Base-by-base conservation (phyloP, 495 filamentous ascomycete genomes). In the Lineolata rhizophorae region DNA sequence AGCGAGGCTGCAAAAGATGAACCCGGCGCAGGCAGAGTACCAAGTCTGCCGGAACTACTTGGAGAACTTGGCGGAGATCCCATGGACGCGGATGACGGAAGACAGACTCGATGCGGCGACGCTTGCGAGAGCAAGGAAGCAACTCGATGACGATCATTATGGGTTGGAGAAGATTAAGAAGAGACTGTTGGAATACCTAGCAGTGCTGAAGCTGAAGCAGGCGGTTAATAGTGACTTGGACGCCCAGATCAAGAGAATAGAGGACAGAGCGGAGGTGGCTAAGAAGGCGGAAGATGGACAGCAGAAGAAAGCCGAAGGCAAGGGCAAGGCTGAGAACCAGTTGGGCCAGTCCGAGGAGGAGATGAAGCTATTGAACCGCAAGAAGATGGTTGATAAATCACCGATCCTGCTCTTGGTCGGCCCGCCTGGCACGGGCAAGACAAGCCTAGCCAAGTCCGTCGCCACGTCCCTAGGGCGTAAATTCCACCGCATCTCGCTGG, bases 161-260 rank as follows among this genome's bases (percentile, higher is more conserved):
- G 90, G 90, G 2, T 58, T 99, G 14, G 79, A 95, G 41, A 87
- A 87, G 53, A 87, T 95, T 43, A 99, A 99, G 64, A 95, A 92
- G 62, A 63, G 90, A 27, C 53, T 99, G 12, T 58, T 95, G 4
- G 91, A 95, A 47, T 99, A 99, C 47, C 65, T 99, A 12, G 91
- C 90, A 11, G 90, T 99, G 17, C 61, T 99, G 18, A 75, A 84
- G 35, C 56, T 99, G 36, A 99, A 95, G 64, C 83, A 92, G 46
- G 67, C 74, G 11, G 72, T 79, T 38, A 93, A 94, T 33, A 55
- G 68, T 22, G 72, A 74, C 31, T 58, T 92, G 4, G 75, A 93
- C 28, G 65, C 63, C 11, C 70, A 87, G 39, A 77, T 90, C 36
- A 37, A 48, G 31, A 26, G 33, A 9, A 41, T 48, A n/a, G 33